Conservation (phyloP, 2,329 filamentous ascomycete genomes). For the Aureobasidium sp. region DNA sequence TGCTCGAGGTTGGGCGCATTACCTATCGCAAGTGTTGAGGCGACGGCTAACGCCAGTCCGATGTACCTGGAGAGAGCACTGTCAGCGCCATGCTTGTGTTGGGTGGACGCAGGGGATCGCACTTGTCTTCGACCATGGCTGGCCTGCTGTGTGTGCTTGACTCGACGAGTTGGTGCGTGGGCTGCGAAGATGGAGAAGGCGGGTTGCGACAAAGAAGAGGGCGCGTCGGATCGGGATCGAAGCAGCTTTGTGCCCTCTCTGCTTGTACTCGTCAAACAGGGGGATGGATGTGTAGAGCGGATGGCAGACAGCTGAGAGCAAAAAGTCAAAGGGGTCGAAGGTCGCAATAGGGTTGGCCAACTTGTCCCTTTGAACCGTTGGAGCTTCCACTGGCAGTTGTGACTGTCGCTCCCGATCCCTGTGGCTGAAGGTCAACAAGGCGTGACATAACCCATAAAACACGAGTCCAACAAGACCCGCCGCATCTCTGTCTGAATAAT, state of each 20-base stretch:
- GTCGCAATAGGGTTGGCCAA: constrained; percentile 1
- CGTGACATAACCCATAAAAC: neutral
- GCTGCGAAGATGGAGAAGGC: neutral
- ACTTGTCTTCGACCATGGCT: constrained; percentile 16
- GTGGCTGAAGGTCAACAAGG: neutral
- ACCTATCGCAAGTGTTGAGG: constrained; percentile 71
- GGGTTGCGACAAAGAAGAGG: constrained; percentile 6
- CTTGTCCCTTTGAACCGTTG: constrained; percentile 10
- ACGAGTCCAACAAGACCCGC: neutral
- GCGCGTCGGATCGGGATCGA: neutral
- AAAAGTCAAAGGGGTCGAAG: constrained; percentile 6
- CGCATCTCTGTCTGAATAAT: constrained; percentile 3
- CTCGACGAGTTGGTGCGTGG: neutral
- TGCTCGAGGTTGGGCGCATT: constrained; percentile 29
- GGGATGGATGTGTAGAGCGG: neutral
- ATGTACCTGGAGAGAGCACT: constrained; percentile 53
- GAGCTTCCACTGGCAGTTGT: neutral
- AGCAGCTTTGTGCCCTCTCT: constrained; percentile 1
- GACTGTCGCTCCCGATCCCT: neutral
- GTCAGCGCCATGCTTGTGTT: neutral
- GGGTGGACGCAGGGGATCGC: neutral
- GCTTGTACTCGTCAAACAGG: neutral
- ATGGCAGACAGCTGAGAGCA: neutral
- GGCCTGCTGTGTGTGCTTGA: neutral
- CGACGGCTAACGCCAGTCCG: constrained; percentile 67